Evolutionary conservation across 1,284 basidiomycete genomes (phyloP), one percentile per base, ranked within the genome.

Genomic region (Erythrobasidium hasegawianum): DNA sequence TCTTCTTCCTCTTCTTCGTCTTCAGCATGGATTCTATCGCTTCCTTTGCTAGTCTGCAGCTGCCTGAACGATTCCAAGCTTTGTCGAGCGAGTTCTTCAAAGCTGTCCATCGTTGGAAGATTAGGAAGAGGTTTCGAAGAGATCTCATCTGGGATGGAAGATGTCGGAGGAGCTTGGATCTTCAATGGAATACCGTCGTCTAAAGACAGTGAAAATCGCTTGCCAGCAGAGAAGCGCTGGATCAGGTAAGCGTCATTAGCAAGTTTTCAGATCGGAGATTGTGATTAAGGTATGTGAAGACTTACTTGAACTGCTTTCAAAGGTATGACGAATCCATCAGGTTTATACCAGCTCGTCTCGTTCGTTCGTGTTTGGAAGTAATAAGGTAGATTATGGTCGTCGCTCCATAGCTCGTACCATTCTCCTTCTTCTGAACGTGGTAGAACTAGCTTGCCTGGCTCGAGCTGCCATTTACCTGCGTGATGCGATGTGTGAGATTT

Each of bases 321-420:
- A 38, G 93, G 93, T 70, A 97, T 94, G 38, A 97, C 87, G 75
- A 95, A 91, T 16, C 85, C 87, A 38, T 74, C 76, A 4, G 93
- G 93, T 27, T 87, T 83, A 64, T 88, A 88, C 93, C 93, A 97
- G 40, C 88, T 86, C 2, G 90, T 93, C 72, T 89, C 86, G 2
- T 86, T 86, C 1, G 88, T 87, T 75, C 88, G 85, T 1, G 92
- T 96, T 74, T 90, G 90, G 78, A 93, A 94, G 78, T 92, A 97
- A 77, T 97, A 97, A 13, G 88, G 86, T 65, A 92, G 80, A 40
- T 87, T 87, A 59, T 85, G 81, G 29, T 84, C 82, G 40, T 89
- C 86, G 77, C 95, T 92, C 49, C 83, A 81, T 70, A 96, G 82
- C 77, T 96, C 91, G 90, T 92, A 95, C 92, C 92, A 97, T 76